Evolutionary conservation across 441 rosid genomes (phyloP), one percentile per base, ranked within the genome.

Genomic region (Theobroma grandiflorum): DNA sequence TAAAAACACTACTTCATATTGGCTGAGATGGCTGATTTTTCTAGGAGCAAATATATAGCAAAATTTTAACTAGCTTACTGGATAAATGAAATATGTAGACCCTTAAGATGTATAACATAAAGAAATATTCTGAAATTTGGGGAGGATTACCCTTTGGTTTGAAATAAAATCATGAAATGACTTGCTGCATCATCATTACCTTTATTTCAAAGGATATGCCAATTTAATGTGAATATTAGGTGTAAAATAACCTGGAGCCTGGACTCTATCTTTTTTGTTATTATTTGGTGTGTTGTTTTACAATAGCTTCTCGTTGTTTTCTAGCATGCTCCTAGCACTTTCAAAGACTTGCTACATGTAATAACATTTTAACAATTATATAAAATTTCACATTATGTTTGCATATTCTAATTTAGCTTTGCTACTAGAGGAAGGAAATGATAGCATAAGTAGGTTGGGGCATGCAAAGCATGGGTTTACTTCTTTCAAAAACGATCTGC

Each of bases 91-190:
- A 11, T 47, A 9, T 3, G 50, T 47, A 47, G 50, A 47, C 40
- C 15, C 38, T 11, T 65, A 18, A 8, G 49, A 47, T 47, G 40
- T 66, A n/a, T 40, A 42, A 40, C 16, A 10, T 11, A 37, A 64
- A 16, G 45, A 45, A 64, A 37, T 52, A 42, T 67, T 66, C 71
- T 42, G 52, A 66, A 67, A 42, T 67, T 67, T 67, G 72, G 72
- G 40, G 6, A 64, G 20, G 38, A 38, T 42, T 67, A 52, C 52
- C 52, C 35, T 18, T 61, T 61, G 7, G 18, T 26, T 10, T n/a
- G 52, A 20, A 10, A 11, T 26, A 40, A 67, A 67, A 22, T 20
- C 8, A 20, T 49, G 72, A 20, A 67, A 20, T 67, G 5, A 67
- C 10, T 14, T 26, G n/a, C 57, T 47, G 57, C 20, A 2, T 45